Evolutionary conservation across 1,139 yeast genomes (phyloP).

Genomic region (Spathaspora jeffriesii): DNA sequence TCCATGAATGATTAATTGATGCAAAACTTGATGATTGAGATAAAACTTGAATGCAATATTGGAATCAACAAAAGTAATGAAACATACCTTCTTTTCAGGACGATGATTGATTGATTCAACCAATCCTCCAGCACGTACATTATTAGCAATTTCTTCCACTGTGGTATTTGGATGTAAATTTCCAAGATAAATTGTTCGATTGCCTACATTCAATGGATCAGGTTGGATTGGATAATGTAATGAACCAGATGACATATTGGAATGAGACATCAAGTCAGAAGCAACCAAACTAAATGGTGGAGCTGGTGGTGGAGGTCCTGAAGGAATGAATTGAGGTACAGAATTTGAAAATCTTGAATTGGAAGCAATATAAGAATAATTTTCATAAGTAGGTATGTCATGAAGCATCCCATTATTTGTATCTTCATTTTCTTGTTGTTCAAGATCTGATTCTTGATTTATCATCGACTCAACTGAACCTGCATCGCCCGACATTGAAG

Average conservation of each 20-base stretch:
- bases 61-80: slow-evolving; percentile 47
- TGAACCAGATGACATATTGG: not conserved
- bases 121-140: slow-evolving; percentile 50
- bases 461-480: slow-evolving; percentile 9
- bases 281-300: slow-evolving; percentile 1
- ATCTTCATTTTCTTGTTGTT: not conserved
- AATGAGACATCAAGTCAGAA: not conserved
- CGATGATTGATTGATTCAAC: slow-evolving; percentile 40
- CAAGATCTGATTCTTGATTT: slow-evolving; percentile 2
- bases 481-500: slow-evolving; percentile 11
- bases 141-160: slow-evolving; percentile 50
- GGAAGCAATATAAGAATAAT: slow-evolving; percentile 10
- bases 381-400: slow-evolving; percentile 7
- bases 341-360: slow-evolving; percentile 6
- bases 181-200: slow-evolving; percentile 46
- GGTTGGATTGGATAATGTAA: slow-evolving; percentile 12
- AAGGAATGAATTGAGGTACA: slow-evolving; percentile 7
- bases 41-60: slow-evolving; percentile 42
- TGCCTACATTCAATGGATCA: slow-evolving; percentile 33
- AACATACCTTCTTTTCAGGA: slow-evolving; percentile 41
- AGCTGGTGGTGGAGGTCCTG: not conserved
- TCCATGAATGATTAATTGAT: slow-evolving; percentile 48
- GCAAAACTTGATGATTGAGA: slow-evolving; percentile 45
- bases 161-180: slow-evolving; percentile 46
- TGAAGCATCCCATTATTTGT: not conserved